Evolutionary conservation across 495 filamentous ascomycete species (phyloP).

Genomic region (Chaetomium tenue): DNA sequence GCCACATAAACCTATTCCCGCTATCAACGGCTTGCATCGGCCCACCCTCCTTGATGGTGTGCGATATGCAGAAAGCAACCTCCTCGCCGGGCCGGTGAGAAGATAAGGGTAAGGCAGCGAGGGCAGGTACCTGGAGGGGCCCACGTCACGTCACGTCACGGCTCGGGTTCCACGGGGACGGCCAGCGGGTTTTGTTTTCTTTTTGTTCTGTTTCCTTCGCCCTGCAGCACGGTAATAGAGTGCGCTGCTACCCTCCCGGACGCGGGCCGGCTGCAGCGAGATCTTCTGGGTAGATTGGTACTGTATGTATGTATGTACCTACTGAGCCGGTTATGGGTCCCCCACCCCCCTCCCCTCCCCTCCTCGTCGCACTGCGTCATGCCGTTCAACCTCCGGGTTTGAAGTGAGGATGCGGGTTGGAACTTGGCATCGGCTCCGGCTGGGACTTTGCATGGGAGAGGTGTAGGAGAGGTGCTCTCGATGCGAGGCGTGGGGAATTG

Average conservation of each 20-base stretch:
- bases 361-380: conserved; percentile 7
- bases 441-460: neutral
- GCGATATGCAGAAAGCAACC: neutral
- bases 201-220: conserved; percentile 11
- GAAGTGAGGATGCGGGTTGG: neutral
- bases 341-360: too few species aligned
- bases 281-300: conserved; percentile 14
- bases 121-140: neutral
- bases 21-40: conserved; percentile 12
- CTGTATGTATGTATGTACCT: too few species aligned
- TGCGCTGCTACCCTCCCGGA: conserved; percentile 4
- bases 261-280: conserved; percentile 11
- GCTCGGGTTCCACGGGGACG: conserved; percentile 13
- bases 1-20: neutral
- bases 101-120: conserved; percentile 19
- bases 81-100: conserved; percentile 1
- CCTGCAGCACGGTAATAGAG: conserved; percentile 14
- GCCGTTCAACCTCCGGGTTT: neutral
- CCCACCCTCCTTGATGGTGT: neutral
- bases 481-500: neutral
- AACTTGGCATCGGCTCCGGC: neutral
- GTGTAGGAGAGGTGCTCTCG: neutral
- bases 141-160: neutral
- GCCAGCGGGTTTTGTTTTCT: neutral
- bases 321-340: conserved; percentile 2